These are phyloP conservation scores for Blakeslea trispora DNA, from an alignment of 371 early-diverging fungal genomes.

Conservation along the genomic window DNA sequence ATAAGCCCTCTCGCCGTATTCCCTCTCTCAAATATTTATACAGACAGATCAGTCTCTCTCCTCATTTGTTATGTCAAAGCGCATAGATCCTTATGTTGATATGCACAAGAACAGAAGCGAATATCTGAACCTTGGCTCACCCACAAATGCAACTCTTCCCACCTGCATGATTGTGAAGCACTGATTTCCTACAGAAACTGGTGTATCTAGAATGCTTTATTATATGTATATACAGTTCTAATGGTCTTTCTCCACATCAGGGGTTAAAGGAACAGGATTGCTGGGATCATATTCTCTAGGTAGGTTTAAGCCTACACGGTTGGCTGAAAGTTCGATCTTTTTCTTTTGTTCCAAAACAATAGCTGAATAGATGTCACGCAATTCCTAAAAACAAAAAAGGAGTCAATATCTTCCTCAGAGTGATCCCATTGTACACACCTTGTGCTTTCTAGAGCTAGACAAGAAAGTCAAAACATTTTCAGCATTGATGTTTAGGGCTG, in stretches of 20 bases:
- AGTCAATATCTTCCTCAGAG: not conserved
- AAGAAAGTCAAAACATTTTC: constrained; percentile 46
- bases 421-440: constrained; percentile 22
- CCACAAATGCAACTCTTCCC: no score
- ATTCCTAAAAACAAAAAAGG: constrained; percentile 19
- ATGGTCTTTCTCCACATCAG: not conserved
- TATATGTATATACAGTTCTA: no score
- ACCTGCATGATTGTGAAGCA: no score
- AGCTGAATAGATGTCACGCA: constrained; percentile 45
- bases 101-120: no score
- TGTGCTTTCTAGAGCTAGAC: constrained; percentile 46
- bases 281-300: constrained; percentile 44
- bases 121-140: no score
- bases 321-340: constrained; percentile 47
- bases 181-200: no score
- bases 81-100: no score
- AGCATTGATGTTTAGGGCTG: constrained; percentile 39
- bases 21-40: no score
- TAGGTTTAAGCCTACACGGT: constrained; percentile 49
- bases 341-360: constrained; percentile 52
- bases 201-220: no score
- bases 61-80: no score
- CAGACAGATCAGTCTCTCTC: no score
- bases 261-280: constrained; percentile 12
- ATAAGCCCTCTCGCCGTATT: no score